These are phyloP conservation scores for Blastobotrys serpentis DNA, from an alignment of 1,139 yeast species.

Conservation along the genomic window DNA sequence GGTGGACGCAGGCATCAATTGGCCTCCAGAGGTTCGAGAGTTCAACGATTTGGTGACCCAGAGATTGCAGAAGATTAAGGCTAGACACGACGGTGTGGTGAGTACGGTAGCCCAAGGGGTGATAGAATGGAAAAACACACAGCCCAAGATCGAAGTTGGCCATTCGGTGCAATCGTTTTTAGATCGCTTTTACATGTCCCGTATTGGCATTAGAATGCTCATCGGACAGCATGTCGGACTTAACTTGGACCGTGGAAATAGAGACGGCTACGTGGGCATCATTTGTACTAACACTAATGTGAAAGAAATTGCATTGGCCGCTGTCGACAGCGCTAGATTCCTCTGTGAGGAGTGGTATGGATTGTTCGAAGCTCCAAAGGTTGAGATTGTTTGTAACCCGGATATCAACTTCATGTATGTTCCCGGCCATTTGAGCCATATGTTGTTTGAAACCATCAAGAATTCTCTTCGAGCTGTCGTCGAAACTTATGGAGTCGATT, in stretches of 20 bases:
- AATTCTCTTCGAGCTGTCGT: conserved; percentile 84
- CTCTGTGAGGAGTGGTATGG: conserved; percentile 89
- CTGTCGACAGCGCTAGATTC: conserved; percentile 81
- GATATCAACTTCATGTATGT: conserved; percentile 80
- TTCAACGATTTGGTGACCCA: conserved; percentile 69
- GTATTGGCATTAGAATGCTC: conserved; percentile 86
- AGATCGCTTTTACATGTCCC: conserved; percentile 80
- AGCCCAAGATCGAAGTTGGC: conserved; percentile 35
- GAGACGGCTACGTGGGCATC: conserved; percentile 73
- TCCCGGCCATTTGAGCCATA: conserved; percentile 85
- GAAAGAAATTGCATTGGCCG: conserved; percentile 76
- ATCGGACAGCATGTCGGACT: conserved; percentile 87
- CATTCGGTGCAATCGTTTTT: conserved; percentile 72
- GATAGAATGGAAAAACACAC: conserved; percentile 70
- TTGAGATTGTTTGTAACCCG: conserved; percentile 69
- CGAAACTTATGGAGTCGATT: conserved; percentile 59
- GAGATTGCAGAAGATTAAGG: conserved; percentile 67
- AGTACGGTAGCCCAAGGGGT: conserved; percentile 93
- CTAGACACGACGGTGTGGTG: conserved; percentile 89
- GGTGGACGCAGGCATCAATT: conserved; percentile 51
- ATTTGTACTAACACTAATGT: conserved; percentile 80
- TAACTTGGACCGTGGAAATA: conserved; percentile 58
- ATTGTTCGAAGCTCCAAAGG: conserved; percentile 75
- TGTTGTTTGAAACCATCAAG: conserved; percentile 82
- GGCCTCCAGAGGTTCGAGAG: conserved; percentile 76